phyloP scores from a whole-genome alignment of 192 early-diverging fungal species.

The Obelidium mucronatum region DNA sequence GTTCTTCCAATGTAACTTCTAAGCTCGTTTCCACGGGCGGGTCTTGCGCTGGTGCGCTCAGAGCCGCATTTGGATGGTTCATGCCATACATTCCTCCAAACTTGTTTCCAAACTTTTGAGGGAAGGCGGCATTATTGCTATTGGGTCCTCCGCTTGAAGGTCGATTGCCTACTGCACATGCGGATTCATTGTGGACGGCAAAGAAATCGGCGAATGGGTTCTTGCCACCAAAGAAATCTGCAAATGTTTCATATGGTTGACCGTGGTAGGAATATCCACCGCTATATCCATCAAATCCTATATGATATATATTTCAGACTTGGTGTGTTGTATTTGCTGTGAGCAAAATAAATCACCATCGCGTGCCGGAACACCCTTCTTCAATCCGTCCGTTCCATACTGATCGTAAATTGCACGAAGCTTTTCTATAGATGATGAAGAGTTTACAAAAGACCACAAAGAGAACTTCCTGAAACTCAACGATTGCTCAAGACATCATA shows the following conservation, averaged over 20 bases:
- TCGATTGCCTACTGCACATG: conserved; percentile 1
- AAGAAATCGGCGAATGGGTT: conserved; percentile 58
- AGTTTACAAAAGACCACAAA: neutral
- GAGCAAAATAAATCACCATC: too few species aligned
- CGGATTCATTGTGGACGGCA: conserved; percentile 32
- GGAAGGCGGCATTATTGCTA: neutral
- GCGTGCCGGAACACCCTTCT: conserved; percentile 54
- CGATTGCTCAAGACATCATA: conserved; percentile 58
- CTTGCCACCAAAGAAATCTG: conserved; percentile 61
- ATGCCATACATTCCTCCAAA: conserved; percentile 67
- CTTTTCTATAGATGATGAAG: conserved; percentile 38
- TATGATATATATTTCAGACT: too few species aligned
- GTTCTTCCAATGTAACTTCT: conserved; percentile 58
- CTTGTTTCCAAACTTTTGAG: conserved; percentile 57
- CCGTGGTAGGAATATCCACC: conserved; percentile 63
- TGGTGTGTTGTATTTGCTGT: too few species aligned
- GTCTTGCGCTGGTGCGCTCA: conserved; percentile 46
- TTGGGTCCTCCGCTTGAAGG: conserved; percentile 1
- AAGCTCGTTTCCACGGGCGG: conserved; percentile 50
- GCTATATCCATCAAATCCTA: conserved; percentile 54
- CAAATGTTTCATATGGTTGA: conserved; percentile 55
- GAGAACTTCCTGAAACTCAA: conserved; percentile 2
- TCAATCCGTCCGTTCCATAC: conserved; percentile 60
- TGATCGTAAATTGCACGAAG: conserved; percentile 63
- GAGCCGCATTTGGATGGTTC: conserved; percentile 40